Evolutionary conservation across 345 rosid genomes (phyloP).

Genomic region (Syzygium aqueum): DNA sequence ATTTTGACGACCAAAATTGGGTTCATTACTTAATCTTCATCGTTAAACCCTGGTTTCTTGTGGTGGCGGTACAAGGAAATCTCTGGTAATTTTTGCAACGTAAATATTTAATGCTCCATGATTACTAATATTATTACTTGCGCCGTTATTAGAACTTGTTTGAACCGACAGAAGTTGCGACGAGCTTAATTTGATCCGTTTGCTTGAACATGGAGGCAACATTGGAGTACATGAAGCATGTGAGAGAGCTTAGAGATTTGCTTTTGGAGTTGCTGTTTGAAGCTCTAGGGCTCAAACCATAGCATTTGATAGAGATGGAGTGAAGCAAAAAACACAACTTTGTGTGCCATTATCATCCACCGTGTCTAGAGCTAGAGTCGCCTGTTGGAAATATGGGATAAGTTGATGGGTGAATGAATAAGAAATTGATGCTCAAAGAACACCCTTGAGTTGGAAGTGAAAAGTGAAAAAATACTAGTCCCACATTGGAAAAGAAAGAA

Average conservation of each 20-base stretch:
- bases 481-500: too few relatives aligned
- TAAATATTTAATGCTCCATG: too few relatives aligned
- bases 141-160: neutral
- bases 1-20: neutral
- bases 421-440: too few relatives aligned
- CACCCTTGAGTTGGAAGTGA: too few relatives aligned
- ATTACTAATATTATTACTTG: neutral
- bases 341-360: conserved; percentile 31
- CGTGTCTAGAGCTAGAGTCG: conserved; percentile 29
- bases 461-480: too few relatives aligned
- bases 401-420: too few relatives aligned
- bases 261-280: conserved; percentile 23
- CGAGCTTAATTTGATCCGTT: neutral
- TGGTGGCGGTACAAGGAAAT: neutral
- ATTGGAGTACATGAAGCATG: neutral
- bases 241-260: neutral
- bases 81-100: neutral
- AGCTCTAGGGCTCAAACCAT: conserved; percentile 24
- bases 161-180: neutral
- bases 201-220: neutral
- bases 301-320: conserved; percentile 13
- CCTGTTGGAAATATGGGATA: too few relatives aligned
- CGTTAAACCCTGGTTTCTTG: neutral
- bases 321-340: conserved; percentile 1
- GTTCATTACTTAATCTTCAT: too few relatives aligned